Conservation (phyloP, 164 flowering plant species). For the Vitis amurensis region DNA sequence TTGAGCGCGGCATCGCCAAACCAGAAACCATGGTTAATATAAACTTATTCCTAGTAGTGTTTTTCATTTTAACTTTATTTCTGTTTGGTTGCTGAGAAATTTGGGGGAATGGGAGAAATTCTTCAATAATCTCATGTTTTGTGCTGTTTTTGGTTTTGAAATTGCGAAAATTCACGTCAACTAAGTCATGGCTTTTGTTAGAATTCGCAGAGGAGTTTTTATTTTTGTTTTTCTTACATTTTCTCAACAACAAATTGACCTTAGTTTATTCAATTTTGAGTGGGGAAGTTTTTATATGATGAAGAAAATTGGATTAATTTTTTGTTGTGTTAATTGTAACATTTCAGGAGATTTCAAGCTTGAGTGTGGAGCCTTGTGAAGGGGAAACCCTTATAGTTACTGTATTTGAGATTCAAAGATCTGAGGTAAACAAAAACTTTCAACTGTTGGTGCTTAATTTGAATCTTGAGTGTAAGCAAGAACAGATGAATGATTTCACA, state of each 20-base stretch:
- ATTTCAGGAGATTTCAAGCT: constrained; percentile 87
- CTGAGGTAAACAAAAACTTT: constrained; percentile 57
- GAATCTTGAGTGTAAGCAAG: neutral
- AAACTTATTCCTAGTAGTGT: no score
- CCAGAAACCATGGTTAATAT: constrained; percentile 33
- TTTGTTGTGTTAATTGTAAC: neutral
- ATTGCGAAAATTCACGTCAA: no score
- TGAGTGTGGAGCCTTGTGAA: constrained; percentile 93
- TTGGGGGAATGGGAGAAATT: no score
- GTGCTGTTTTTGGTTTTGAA: no score
- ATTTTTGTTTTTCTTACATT: neutral
- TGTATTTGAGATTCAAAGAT: constrained; percentile 72
- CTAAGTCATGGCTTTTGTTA: no score
- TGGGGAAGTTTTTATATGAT: neutral
- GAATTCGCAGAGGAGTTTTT: neutral
- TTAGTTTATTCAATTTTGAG: neutral
- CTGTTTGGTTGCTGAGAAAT: no score
- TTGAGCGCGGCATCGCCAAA: constrained; percentile 89
- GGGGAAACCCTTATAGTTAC: constrained; percentile 78
- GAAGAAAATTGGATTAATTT: neutral
- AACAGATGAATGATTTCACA: neutral
- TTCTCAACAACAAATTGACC: neutral
- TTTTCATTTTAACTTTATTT: no score
- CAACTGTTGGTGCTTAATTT: neutral
- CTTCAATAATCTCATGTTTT: no score